Evolutionary conservation across 495 filamentous ascomycete species (phyloP), one percentile per base, ranked within the genome.

Genomic region (Astrothelium macrocarpum): DNA sequence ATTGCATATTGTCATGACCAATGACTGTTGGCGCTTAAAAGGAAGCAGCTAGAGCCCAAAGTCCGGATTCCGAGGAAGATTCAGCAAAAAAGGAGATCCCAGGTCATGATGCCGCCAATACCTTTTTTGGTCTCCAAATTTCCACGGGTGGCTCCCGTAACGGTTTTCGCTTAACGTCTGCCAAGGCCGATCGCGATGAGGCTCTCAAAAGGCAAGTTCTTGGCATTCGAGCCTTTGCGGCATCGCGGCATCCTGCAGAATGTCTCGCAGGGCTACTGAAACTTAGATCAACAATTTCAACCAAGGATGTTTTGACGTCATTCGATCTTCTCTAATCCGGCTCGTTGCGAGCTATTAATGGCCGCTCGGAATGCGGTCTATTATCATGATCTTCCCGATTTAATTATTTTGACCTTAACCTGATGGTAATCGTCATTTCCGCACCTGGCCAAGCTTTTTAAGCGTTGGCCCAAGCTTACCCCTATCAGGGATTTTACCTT

Each of bases 361-460:
- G 0, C 20, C n/a, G n/a, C n/a, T n/a, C n/a, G n/a, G n/a, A n/a
- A n/a, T n/a, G n/a, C n/a, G n/a, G n/a, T n/a, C n/a, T n/a, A n/a
- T n/a, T n/a, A n/a, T n/a, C n/a, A n/a, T 25, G 7, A 2, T 25
- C 25, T 56, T 56, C 29, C 4, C 49, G 9, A 28, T 5, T 14
- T 14, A 39, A 14, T 14, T 20, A 29, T 16, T 56, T 29, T 9
- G 29, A 25, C 49, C 11, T 28, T 29, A 9, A 56, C 9, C 11
- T 16, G 49, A 56, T 56, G 45, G 45, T 23, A n/a, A 56, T 56
- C 49, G 25, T 56, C 49, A 56, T 56, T 29, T 56, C 49, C 49
- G 49, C 49, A 10, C 49, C 49, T 26, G 16, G 49, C 49, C 49
- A 56, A 56, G 49, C 45, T 56, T 20, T 25, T 28, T 9, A 29